Percentiles rank a stretch among this genome's conserved stretches.
Conservation (phyloP, 495 filamentous ascomycete species). For the Xylaria nigripes region DNA sequence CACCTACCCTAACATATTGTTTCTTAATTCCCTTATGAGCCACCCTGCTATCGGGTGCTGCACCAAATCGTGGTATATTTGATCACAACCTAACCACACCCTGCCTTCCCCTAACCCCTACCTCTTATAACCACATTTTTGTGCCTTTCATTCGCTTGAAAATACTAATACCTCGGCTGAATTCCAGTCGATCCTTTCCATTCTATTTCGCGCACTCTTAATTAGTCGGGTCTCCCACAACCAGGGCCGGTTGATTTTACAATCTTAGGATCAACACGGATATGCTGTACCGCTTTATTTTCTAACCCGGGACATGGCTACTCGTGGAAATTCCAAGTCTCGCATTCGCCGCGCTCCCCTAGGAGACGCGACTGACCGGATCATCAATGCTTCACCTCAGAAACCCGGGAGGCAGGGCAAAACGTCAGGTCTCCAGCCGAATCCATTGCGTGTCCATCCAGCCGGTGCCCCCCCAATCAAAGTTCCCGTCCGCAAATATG, state of each 20-base stretch:
- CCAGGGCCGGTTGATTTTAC: background rate
- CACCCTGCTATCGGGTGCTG: background rate
- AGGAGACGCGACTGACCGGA: constrained; percentile 39
- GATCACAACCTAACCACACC: background rate
- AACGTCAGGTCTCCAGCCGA: constrained; percentile 2
- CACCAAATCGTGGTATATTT: background rate
- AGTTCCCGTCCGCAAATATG: constrained; percentile 1
- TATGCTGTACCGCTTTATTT: constrained; percentile 10
- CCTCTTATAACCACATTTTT: background rate
- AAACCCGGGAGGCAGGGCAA: constrained; percentile 11
- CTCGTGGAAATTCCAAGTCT: constrained; percentile 17
- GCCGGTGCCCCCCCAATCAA: constrained; percentile 12
- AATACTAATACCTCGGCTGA: background rate
- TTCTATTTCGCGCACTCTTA: background rate
- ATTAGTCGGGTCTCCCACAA: background rate
- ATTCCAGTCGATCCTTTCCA: background rate
- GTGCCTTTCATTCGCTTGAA: background rate
- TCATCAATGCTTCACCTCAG: constrained; percentile 30
- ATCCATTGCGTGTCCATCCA: constrained; percentile 22
- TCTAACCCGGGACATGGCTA: constrained; percentile 28
- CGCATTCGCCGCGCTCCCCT: constrained; percentile 34
- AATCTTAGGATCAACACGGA: background rate
- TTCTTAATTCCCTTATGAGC: background rate
- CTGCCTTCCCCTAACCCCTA: background rate
- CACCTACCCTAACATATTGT: background rate